These are phyloP conservation scores for Colletotrichum paranaense DNA, from an alignment of 2,329 filamentous ascomycete genomes.

Conservation along the genomic window DNA sequence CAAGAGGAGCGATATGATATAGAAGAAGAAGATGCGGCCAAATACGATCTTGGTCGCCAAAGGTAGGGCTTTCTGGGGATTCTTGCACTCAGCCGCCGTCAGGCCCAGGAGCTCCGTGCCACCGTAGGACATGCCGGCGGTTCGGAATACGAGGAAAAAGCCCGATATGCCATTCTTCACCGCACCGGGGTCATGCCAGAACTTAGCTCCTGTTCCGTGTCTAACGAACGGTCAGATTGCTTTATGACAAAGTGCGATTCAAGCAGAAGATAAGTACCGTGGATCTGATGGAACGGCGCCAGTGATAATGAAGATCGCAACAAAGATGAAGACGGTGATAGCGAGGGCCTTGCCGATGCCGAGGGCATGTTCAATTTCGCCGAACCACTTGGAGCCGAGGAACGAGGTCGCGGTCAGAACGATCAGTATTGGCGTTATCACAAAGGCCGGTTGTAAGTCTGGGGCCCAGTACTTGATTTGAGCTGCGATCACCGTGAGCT, in stretches of 20 bases:
- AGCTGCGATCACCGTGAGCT: slow-evolving; percentile 48
- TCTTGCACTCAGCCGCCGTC: slow-evolving; percentile 54
- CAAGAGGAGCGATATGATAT: slow-evolving; percentile 62
- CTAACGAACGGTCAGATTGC: slow-evolving; percentile 8
- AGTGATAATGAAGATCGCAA: slow-evolving; percentile 63
- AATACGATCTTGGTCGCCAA: slow-evolving; percentile 85
- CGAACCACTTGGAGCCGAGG: slow-evolving; percentile 58
- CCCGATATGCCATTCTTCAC: slow-evolving; percentile 54
- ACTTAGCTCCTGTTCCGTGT: slow-evolving; percentile 46
- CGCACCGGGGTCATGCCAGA: slow-evolving; percentile 61
- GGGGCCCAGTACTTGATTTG: slow-evolving; percentile 45
- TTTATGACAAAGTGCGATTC: slow-evolving; percentile 42
- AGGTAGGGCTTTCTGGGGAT: slow-evolving; percentile 74
- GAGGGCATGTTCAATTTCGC: slow-evolving; percentile 64
- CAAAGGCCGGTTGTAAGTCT: slow-evolving; percentile 38
- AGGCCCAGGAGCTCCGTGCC: slow-evolving; percentile 59
- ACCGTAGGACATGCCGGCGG: slow-evolving; percentile 56
- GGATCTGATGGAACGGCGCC: slow-evolving; percentile 59
- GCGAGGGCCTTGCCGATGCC: slow-evolving; percentile 63
- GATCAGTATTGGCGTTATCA: slow-evolving; percentile 53
- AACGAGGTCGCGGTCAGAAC: slow-evolving; percentile 54
- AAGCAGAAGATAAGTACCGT: slow-evolving; percentile 51
- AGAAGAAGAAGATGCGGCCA: slow-evolving; percentile 67
- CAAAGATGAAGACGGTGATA: slow-evolving; percentile 66
- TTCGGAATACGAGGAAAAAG: slow-evolving; percentile 56